Evolutionary conservation across 495 filamentous ascomycete genomes (phyloP), one percentile per base, ranked within the genome.

Genomic region (Neurospora tetraspora): DNA sequence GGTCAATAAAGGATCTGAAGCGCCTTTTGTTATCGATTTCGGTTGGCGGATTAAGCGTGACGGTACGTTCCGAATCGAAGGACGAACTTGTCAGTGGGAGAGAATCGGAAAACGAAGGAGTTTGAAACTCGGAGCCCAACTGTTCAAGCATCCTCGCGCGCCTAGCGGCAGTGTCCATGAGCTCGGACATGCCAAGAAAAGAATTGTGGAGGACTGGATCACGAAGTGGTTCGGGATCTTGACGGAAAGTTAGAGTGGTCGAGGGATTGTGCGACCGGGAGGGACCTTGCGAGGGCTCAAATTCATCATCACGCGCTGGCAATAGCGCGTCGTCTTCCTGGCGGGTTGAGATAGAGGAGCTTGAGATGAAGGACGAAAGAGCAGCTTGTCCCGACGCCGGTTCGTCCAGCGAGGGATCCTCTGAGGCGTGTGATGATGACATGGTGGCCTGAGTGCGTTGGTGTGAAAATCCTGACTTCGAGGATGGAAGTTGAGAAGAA

Each of bases 1-100:
- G 74, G 14, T 74, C 68, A 53, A 77, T 71, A 20, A 77, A 74
- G n/a, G 43, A 14, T 27, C 70, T 69, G 69, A 77, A 77, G 18
- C 76, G 76, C 2, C 14, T 38, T n/a, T 43, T 18, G 20, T 76
- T 77, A 20, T 73, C 68, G 14, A 45, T 11, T 39, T 72, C 71
- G 0, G 71, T 61, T 20, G 74, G 74, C 11, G 72, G 71, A 37
- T 31, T 69, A 11, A 74, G 31, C 6, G 23, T 65, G 27, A 36
- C 14, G 12, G 53, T 36, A 18, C 3, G 2, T 8, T 65, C 53
- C 2, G 53, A 65, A 16, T 36, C 53, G 27, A 65, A 65, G 2
- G 53, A 65, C 14, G 53, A 65, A 18, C 27, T 18, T 31, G 27
- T 14, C 14, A 65, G 14, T 7, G 53, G 53, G 12, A 65, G 53